These are phyloP conservation scores for Stephanodiscus minutulus DNA, from an alignment of 108 stramenopile species.

Conservation along the genomic window DNA sequence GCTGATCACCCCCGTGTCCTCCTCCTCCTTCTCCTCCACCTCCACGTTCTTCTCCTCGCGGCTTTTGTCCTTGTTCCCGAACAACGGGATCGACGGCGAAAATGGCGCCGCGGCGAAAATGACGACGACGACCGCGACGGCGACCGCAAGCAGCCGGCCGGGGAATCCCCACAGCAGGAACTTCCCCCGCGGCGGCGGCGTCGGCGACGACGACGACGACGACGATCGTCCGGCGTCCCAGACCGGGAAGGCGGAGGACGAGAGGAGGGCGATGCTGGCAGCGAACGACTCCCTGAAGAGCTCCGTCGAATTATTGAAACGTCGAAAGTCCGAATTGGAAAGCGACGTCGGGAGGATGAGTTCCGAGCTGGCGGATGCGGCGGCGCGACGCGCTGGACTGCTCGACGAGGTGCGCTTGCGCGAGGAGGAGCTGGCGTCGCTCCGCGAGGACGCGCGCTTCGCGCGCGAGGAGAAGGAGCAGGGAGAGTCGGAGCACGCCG, in stretches of 20 bases:
- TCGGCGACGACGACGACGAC: neutral
- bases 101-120: neutral
- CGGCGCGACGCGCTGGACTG: constrained; percentile 8
- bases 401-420: constrained; percentile 25
- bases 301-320: too few relatives aligned
- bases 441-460: constrained; percentile 27
- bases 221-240: neutral
- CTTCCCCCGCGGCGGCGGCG: neutral
- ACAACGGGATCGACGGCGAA: neutral
- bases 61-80: neutral
- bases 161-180: neutral
- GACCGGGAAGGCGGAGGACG: too few relatives aligned
- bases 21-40: neutral
- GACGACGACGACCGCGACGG: neutral
- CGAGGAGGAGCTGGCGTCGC: constrained; percentile 33
- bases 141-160: neutral
- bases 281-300: too few relatives aligned
- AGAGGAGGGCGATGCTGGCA: too few relatives aligned
- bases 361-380: constrained; percentile 6
- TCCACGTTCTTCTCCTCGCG: neutral
- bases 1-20: neutral
- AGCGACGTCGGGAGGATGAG: too few relatives aligned
- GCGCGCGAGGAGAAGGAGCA: constrained; percentile 26
- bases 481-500: constrained; percentile 11
- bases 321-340: too few relatives aligned